Conservation (phyloP, 2,329 filamentous ascomycete genomes). For the Fusarium sp. region DNA sequence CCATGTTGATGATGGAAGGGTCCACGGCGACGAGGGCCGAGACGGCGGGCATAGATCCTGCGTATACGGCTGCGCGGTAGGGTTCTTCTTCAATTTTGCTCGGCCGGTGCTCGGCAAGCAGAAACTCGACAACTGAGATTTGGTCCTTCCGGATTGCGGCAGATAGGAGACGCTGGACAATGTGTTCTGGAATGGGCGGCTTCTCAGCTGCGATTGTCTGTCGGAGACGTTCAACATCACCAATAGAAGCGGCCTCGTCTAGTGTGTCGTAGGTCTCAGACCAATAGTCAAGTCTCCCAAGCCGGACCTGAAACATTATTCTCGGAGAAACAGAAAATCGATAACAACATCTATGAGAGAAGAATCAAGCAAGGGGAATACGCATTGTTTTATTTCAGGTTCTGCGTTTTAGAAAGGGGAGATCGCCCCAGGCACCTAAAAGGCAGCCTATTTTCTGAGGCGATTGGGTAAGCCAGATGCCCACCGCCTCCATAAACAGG, state of each 20-base stretch:
- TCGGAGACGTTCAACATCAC: background rate
- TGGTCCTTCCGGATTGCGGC: constrained; percentile 1
- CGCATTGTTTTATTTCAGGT: too few species aligned
- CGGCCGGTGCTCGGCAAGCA: constrained; percentile 14
- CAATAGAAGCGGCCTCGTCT: background rate
- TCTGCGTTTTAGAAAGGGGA: too few species aligned
- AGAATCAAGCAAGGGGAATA: too few species aligned
- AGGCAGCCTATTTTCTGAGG: too few species aligned
- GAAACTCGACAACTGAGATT: constrained; percentile 9
- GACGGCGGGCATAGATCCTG: constrained; percentile 26
- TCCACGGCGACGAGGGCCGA: constrained; percentile 18
- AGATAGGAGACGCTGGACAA: constrained; percentile 11
- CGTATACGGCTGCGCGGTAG: constrained; percentile 18
- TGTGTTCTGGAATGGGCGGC: background rate
- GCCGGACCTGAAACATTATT: background rate
- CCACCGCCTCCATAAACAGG: too few species aligned
- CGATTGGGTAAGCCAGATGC: too few species aligned
- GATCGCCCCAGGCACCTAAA: too few species aligned
- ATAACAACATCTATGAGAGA: too few species aligned
- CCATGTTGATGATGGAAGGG: constrained; percentile 23
- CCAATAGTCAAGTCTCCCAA: too few species aligned
- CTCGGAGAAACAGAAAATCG: background rate
- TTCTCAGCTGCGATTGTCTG: background rate
- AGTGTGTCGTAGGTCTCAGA: too few species aligned
- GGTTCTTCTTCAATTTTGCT: constrained; percentile 14